These are phyloP conservation scores for Peronospora tabacina DNA, from an alignment of 352 stramenopile species.

Conservation along the genomic window DNA sequence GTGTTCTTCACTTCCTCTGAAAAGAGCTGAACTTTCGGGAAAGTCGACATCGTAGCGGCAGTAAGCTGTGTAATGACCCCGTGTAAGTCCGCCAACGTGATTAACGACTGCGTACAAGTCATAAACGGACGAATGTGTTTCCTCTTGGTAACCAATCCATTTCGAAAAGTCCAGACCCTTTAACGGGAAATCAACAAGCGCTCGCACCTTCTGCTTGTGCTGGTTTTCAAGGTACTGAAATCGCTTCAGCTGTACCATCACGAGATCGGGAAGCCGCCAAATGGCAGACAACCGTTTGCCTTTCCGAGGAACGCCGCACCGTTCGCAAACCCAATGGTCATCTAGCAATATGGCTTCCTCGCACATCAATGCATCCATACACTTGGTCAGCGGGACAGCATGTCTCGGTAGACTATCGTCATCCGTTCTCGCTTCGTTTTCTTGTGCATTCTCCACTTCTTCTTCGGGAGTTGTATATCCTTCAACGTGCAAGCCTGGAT, in stretches of 20 bases:
- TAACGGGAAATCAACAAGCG: constrained; percentile 73
- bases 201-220: constrained; percentile 75
- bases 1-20: constrained; percentile 25
- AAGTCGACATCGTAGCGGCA: constrained; percentile 70
- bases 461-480: constrained; percentile 1
- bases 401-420: constrained; percentile 27
- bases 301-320: constrained; percentile 51
- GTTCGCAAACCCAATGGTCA: constrained; percentile 67
- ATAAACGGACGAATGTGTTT: constrained; percentile 51
- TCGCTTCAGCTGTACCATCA: constrained; percentile 87
- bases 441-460: constrained; percentile 2
- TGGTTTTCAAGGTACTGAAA: constrained; percentile 85
- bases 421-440: background rate
- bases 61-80: constrained; percentile 92
- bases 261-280: constrained; percentile 66
- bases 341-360: constrained; percentile 64
- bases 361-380: constrained; percentile 65
- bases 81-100: constrained; percentile 91
- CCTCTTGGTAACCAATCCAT: constrained; percentile 47
- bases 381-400: constrained; percentile 46
- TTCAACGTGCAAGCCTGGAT: constrained; percentile 23
- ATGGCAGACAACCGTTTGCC: constrained; percentile 55
- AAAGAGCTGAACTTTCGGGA: constrained; percentile 47
- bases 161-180: constrained; percentile 71
- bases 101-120: constrained; percentile 97